These are phyloP conservation scores for Megacollybia marginata DNA, from an alignment of 768 basidiomycete genomes.

Conservation along the genomic window DNA sequence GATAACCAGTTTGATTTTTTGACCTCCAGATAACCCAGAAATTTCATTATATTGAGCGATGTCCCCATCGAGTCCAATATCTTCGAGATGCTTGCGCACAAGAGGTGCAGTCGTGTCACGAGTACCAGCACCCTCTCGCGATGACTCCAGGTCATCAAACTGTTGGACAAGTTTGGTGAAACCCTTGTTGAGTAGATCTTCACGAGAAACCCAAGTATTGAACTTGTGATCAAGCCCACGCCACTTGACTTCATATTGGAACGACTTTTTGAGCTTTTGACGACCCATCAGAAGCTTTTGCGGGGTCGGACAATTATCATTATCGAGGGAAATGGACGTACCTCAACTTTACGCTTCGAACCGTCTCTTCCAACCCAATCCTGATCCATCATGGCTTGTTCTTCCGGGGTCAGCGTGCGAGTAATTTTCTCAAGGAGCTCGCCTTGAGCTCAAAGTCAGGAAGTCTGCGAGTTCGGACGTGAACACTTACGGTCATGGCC, in stretches of 20 bases:
- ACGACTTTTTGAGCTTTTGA: conserved; percentile 93
- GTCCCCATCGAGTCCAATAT: conserved; percentile 93
- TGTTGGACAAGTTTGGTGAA: conserved; percentile 87
- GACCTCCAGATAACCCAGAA: conserved; percentile 90
- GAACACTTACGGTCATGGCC: conserved; percentile 80
- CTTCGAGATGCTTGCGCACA: conserved; percentile 89
- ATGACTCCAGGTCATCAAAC: conserved; percentile 95
- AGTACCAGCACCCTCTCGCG: conserved; percentile 88
- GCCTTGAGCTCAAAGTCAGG: conserved; percentile 31
- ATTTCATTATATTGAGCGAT: conserved; percentile 99
- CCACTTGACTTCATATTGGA: conserved; percentile 93
- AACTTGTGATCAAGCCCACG: conserved; percentile 73
- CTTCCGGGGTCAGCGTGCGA: conserved; percentile 84
- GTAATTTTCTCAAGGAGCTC: conserved; percentile 90
- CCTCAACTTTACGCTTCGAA: conserved; percentile 86
- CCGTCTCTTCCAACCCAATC: conserved; percentile 92
- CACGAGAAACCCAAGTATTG: conserved; percentile 91
- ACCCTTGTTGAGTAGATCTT: conserved; percentile 78
- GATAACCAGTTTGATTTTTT: conserved; percentile 95
- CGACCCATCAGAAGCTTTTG: conserved; percentile 79
- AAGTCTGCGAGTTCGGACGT: conserved; percentile 6
- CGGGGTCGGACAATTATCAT: too few species aligned
- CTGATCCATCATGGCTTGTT: conserved; percentile 67
- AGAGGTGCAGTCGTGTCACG: conserved; percentile 77
- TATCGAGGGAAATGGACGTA: conserved; percentile 12